phyloP scores from a whole-genome alignment of 140 eudicot species.

The Cichorium intybus region DNA sequence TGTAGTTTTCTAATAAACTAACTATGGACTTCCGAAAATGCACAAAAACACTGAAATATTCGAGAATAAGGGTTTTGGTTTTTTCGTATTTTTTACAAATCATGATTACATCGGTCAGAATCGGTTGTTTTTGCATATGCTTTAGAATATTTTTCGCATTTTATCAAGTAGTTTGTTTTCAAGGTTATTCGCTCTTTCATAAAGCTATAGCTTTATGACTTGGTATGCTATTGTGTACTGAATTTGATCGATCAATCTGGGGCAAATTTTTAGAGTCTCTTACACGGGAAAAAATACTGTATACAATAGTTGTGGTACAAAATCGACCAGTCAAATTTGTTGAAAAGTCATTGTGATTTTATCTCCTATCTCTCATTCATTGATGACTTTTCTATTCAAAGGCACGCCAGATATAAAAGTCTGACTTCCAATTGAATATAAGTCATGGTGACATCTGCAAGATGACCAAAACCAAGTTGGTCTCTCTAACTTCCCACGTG shows the following conservation, averaged over 20 bases:
- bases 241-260: neutral
- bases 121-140: too few species aligned
- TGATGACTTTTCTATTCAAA: too few species aligned
- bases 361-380: too few species aligned
- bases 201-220: too few species aligned
- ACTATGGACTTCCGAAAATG: neutral
- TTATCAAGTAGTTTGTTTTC: neutral
- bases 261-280: neutral
- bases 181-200: neutral
- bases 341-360: too few species aligned
- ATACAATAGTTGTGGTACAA: neutral
- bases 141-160: neutral
- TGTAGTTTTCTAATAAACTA: neutral
- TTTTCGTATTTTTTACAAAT: neutral
- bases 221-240: too few species aligned
- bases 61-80: neutral
- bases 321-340: neutral
- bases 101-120: neutral
- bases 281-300: neutral
- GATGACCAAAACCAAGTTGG: too few species aligned
- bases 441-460: too few species aligned
- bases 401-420: too few species aligned
- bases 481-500: neutral
- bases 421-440: too few species aligned
- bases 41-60: neutral